phyloP scores from a whole-genome alignment of 129 eudicot species.

The Rutidosis leptorrhynchoides region DNA sequence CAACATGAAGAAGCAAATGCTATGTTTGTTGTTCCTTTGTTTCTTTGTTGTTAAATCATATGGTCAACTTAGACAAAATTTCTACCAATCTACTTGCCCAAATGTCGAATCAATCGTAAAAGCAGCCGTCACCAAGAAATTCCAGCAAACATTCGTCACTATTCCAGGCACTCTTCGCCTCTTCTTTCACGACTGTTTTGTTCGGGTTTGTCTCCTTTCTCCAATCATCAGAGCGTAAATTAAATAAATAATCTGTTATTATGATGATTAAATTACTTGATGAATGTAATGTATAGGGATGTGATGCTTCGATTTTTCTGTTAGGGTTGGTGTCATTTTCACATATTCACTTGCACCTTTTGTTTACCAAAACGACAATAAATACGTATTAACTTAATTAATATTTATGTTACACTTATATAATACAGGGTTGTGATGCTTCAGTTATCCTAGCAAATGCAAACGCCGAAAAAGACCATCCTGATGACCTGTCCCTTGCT shows the following conservation, averaged over 20 bases:
- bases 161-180: slow-evolving; percentile 76
- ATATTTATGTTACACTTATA: neutral
- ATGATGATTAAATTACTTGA: too few species aligned
- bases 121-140: slow-evolving; percentile 48
- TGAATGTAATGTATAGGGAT: too few species aligned
- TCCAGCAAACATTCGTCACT: slow-evolving; percentile 58
- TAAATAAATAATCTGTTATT: too few species aligned
- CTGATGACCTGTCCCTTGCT: slow-evolving; percentile 60
- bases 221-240: too few species aligned
- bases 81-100: slow-evolving; percentile 59
- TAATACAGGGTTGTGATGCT: slow-evolving; percentile 73
- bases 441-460: slow-evolving; percentile 51
- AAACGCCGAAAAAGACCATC: slow-evolving; percentile 68
- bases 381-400: neutral
- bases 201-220: slow-evolving; percentile 43
- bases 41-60: slow-evolving; percentile 26
- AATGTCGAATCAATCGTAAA: slow-evolving; percentile 62
- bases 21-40: slow-evolving; percentile 26
- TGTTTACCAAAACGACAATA: neutral
- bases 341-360: neutral
- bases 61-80: slow-evolving; percentile 51
- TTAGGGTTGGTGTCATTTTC: slow-evolving; percentile 38
- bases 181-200: slow-evolving; percentile 76
- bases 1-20: slow-evolving; percentile 26
- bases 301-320: slow-evolving; percentile 68